These are phyloP conservation scores for Phytophthora meadii DNA, from an alignment of 352 stramenopile genomes.

Conservation along the genomic window DNA sequence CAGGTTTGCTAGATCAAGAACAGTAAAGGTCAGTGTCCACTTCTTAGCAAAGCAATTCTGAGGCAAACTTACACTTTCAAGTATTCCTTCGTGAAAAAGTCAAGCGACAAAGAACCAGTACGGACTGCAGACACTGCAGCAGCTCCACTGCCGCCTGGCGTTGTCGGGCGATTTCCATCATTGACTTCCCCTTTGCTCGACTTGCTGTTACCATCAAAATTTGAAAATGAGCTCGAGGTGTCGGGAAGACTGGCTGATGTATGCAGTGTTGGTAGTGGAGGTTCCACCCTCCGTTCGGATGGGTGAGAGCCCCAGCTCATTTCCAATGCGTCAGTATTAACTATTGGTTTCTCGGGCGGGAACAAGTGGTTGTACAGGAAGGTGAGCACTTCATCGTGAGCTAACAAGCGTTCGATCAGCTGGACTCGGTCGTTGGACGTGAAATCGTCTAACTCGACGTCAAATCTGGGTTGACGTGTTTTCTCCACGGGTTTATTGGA, in stretches of 20 bases:
- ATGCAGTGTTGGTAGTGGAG: constrained; percentile 22
- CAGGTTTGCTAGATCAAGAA: constrained; percentile 19
- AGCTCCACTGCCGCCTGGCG: constrained; percentile 45
- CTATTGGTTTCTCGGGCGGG: constrained; percentile 36
- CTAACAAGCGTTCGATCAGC: constrained; percentile 78
- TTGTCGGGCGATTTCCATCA: constrained; percentile 25
- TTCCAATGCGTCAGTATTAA: constrained; percentile 16
- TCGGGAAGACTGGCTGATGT: constrained; percentile 34
- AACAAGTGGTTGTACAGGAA: constrained; percentile 85
- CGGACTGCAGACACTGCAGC: constrained; percentile 49
- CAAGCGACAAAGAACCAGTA: constrained; percentile 43
- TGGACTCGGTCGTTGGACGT: constrained; percentile 67
- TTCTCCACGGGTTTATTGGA: constrained; percentile 12
- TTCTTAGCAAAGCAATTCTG: neutral
- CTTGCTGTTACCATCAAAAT: constrained; percentile 25
- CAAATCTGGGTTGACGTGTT: constrained; percentile 24
- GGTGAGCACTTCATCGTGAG: constrained; percentile 81
- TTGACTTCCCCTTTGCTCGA: constrained; percentile 20
- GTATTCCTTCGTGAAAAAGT: constrained; percentile 65
- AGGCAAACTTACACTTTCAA: constrained; percentile 48
- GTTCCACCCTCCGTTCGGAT: constrained; percentile 12
- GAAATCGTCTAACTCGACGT: constrained; percentile 75
- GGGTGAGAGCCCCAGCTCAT: constrained; percentile 19
- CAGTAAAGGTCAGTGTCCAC: neutral
- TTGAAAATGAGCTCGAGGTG: constrained; percentile 26